A percentile compares a stretch with the other conserved stretches of the same genome.
phyloP scores from a whole-genome alignment of 495 filamentous ascomycete genomes.

The Lepidopterella palustris region DNA sequence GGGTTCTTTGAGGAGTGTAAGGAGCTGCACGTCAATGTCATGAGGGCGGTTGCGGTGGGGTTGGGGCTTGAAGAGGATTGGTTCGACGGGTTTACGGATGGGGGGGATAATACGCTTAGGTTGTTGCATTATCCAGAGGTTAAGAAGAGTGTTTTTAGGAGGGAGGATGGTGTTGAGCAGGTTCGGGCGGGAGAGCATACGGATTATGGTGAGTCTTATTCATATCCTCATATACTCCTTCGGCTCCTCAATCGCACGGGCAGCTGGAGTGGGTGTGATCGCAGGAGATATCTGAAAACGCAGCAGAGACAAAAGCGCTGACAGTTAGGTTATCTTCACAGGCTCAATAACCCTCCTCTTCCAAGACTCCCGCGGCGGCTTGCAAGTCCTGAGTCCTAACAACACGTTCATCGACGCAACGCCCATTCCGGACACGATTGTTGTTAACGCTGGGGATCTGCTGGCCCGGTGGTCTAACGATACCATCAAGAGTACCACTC shows the following conservation, averaged over 20 bases:
- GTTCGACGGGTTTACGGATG: slow-evolving; percentile 69
- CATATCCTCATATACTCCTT: too few relatives aligned
- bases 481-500: slow-evolving; percentile 77
- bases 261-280: background rate
- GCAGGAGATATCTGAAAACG: background rate
- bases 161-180: slow-evolving; percentile 48
- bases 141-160: slow-evolving; percentile 56
- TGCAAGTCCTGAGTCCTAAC: slow-evolving; percentile 75
- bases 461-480: slow-evolving; percentile 88
- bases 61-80: slow-evolving; percentile 65
- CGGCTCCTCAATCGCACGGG: background rate
- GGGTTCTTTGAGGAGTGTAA: slow-evolving; percentile 69
- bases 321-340: slow-evolving; percentile 7
- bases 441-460: slow-evolving; percentile 88
- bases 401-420: slow-evolving; percentile 77
- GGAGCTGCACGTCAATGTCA: slow-evolving; percentile 65
- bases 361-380: slow-evolving; percentile 73
- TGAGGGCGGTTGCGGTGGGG: slow-evolving; percentile 82
- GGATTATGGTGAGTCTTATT: slow-evolving; percentile 67
- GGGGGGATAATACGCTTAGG: slow-evolving; percentile 80
- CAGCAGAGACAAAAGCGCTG: too few relatives aligned
- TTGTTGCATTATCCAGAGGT: slow-evolving; percentile 83
- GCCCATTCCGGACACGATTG: slow-evolving; percentile 75
- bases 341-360: slow-evolving; percentile 80
- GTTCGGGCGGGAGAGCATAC: slow-evolving; percentile 82